These are phyloP conservation scores for Ogataea naganishii DNA, from an alignment of 805 yeast species.

Conservation along the genomic window DNA sequence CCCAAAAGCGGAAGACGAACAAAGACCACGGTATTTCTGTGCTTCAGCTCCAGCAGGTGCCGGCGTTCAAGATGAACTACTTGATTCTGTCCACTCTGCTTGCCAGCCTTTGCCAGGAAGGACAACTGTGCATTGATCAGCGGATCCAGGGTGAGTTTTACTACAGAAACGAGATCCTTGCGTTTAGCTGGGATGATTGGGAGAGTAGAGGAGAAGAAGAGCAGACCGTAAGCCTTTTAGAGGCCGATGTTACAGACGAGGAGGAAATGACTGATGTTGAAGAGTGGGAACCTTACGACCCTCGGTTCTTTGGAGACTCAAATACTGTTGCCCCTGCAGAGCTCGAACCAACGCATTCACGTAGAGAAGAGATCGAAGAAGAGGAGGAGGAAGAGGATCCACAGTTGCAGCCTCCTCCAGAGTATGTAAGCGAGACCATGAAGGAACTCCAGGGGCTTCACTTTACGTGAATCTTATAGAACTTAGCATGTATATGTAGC, in stretches of 20 bases:
- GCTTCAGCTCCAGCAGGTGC: conserved; percentile 17
- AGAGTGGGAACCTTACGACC: background rate
- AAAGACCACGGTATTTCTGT: conserved; percentile 17
- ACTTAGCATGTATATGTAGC: too few relatives aligned
- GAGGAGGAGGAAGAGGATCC: too few relatives aligned
- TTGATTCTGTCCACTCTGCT: conserved; percentile 20
- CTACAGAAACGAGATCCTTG: conserved; percentile 19
- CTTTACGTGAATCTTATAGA: too few relatives aligned
- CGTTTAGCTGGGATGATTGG: conserved; percentile 12
- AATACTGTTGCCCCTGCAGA: too few relatives aligned
- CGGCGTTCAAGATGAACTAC: conserved; percentile 18
- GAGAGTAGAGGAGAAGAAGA: conserved; percentile 2
- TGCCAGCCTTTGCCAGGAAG: conserved; percentile 13
- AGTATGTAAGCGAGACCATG: too few relatives aligned
- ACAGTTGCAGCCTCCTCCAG: too few relatives aligned
- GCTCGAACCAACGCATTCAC: too few relatives aligned
- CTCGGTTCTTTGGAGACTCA: too few relatives aligned
- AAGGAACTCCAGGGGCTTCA: too few relatives aligned
- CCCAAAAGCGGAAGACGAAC: background rate
- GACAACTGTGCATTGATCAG: conserved; percentile 20
- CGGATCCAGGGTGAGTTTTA: conserved; percentile 20
- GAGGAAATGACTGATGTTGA: conserved; percentile 2
- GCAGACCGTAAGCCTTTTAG: conserved; percentile 1
- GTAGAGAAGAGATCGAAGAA: too few relatives aligned
- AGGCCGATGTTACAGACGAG: background rate